Evolutionary conservation across 1,284 basidiomycete genomes (phyloP).

Genomic region (Cryptococcus sp.): DNA sequence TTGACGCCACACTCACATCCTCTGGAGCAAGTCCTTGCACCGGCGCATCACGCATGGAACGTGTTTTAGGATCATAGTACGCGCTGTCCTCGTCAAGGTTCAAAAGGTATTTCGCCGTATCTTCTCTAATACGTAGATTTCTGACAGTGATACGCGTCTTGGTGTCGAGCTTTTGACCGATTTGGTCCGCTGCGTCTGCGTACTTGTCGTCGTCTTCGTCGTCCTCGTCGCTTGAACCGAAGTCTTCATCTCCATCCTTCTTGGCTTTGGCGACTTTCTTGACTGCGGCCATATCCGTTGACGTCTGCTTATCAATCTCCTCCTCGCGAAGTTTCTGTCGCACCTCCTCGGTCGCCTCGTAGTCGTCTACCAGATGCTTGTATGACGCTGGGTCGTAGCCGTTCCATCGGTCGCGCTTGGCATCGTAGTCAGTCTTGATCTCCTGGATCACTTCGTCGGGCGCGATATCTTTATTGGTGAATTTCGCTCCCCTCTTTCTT

Average conservation of each 20-base stretch:
- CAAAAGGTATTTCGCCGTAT: conserved; percentile 98
- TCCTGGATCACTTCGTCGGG: conserved; percentile 88
- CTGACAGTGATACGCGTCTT: conserved; percentile 98
- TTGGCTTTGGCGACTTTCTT: conserved; percentile 82
- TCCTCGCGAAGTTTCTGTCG: conserved; percentile 88
- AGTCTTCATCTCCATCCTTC: conserved; percentile 76
- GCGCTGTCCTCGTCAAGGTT: conserved; percentile 94
- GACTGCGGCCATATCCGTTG: conserved; percentile 78
- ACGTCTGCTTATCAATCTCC: conserved; percentile 94
- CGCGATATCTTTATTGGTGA: conserved; percentile 83
- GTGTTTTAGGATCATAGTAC: conserved; percentile 99
- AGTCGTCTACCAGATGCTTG: conserved; percentile 85
- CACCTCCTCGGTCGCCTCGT: conserved; percentile 88
- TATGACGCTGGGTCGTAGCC: conserved; percentile 92
- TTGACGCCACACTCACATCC: conserved; percentile 63
- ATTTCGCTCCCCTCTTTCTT: conserved; percentile 93
- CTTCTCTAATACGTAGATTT: conserved; percentile 97
- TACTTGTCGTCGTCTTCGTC: conserved; percentile 95
- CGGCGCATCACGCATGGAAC: conserved; percentile 98
- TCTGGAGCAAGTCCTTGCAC: conserved; percentile 72
- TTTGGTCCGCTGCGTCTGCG: conserved; percentile 93
- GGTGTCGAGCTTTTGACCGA: conserved; percentile 95
- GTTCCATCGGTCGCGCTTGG: conserved; percentile 98
- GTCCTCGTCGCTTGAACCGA: conserved; percentile 93
- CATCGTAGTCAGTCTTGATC: conserved; percentile 80